Evolutionary conservation across 2,329 filamentous ascomycete species (phyloP), one percentile per base, ranked within the genome.

Genomic region (Nannizziopsis barbatae): DNA sequence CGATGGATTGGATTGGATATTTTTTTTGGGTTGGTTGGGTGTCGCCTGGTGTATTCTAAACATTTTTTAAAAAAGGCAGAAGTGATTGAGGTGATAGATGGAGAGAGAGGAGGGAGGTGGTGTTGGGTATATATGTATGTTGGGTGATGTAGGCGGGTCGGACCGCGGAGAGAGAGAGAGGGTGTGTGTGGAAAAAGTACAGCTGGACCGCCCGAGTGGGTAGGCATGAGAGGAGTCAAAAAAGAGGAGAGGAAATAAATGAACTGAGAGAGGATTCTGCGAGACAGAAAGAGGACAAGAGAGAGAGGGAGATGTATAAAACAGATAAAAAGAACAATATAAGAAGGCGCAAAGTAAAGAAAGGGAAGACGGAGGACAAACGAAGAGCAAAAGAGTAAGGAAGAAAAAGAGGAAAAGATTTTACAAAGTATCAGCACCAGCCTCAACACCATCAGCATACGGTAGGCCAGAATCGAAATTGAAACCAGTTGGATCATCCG

Each of bases 401-500:
- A 47, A 40, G 7, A 45, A 45, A 39, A 30, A 42, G 32, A 17
- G 39, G 27, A 22, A 36, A 32, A 6, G 41, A 37, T 30, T 38
- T 65, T 60, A 68, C 54, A 67, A 53, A 56, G 57, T 54, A 48
- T 66, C 65, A 50, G 64, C 59, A 56, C 65, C 65, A 42, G 66
- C 69, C 56, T 69, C 68, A 54, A 70, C 68, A 56, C 66, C 65
- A 52, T 70, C 68, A 10, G 42, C 57, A 51, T 67, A 68, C 38
- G 60, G 50, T 49, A 67, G 61, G 53, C 56, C 68, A 17, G 66
- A 63, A 37, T 69, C 66, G 50, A 71, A 71, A 20, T 64, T 64
- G 55, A 71, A 71, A 17, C 62, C 62, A 32, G 61, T 58, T n/a
- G 60, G 58, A 47, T 67, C 68, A 54, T 75, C 75, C 35, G 74